Percentiles rank a stretch among this genome's conserved stretches.
phyloP scores from a whole-genome alignment of 495 filamentous ascomycete genomes.

The Aspergillus sclerotiicarbonarius region DNA sequence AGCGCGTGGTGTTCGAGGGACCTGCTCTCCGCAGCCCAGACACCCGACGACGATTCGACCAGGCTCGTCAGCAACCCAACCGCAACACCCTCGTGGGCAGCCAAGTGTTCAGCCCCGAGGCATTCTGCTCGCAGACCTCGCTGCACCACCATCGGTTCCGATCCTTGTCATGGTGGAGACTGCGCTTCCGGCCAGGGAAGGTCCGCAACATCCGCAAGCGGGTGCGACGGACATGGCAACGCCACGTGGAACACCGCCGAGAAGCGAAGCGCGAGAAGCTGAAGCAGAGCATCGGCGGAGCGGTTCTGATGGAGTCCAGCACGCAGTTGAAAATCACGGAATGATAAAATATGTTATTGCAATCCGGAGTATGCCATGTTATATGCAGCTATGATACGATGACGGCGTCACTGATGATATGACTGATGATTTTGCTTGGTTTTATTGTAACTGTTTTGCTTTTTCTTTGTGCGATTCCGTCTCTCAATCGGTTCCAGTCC shows the following conservation, averaged over 20 bases:
- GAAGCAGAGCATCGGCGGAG: constrained; percentile 62
- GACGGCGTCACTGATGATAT: constrained; percentile 5
- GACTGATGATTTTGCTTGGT: constrained; percentile 14
- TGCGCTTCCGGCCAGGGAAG: constrained; percentile 53
- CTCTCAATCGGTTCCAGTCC: constrained; percentile 3
- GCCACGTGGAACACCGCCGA: constrained; percentile 50
- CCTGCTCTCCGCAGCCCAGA: constrained; percentile 37
- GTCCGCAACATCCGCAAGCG: constrained; percentile 51
- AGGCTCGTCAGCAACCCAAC: constrained; percentile 26
- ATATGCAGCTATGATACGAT: background rate
- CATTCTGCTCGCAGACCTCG: constrained; percentile 28
- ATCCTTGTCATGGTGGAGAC: constrained; percentile 45
- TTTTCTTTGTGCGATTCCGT: constrained; percentile 8
- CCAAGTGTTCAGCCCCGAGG: constrained; percentile 30
- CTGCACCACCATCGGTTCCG: constrained; percentile 36
- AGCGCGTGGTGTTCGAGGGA: constrained; percentile 48
- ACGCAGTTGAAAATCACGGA: constrained; percentile 12
- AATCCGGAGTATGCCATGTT: background rate
- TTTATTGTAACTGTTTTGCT: background rate
- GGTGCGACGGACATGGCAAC: constrained; percentile 57
- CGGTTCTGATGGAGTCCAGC: constrained; percentile 36
- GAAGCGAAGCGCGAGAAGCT: constrained; percentile 66
- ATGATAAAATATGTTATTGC: background rate
- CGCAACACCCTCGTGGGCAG: constrained; percentile 32
- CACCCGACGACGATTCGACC: constrained; percentile 26